Evolutionary conservation across 2,329 filamentous ascomycete genomes (phyloP).

Genomic region (Phialophora tarda): DNA sequence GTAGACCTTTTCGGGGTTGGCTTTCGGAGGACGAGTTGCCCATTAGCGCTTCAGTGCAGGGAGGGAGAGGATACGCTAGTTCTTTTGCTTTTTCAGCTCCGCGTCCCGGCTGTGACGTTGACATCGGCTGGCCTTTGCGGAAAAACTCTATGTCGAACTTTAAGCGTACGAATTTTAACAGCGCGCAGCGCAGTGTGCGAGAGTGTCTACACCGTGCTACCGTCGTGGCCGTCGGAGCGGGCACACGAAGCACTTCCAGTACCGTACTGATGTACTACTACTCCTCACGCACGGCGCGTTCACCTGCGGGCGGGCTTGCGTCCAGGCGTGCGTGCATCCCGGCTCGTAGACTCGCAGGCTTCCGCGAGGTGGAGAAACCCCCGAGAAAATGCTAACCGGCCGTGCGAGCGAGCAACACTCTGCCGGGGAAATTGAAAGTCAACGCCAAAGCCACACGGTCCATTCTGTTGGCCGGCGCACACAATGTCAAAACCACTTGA

Average conservation of each 20-base stretch:
- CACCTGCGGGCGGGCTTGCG: neutral
- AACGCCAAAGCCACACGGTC: neutral
- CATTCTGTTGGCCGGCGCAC: neutral
- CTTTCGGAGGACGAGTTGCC: too few relatives aligned
- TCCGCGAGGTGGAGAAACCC: neutral
- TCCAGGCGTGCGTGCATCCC: neutral
- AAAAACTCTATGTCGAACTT: neutral
- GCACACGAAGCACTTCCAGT: too few relatives aligned
- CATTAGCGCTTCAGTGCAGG: too few relatives aligned
- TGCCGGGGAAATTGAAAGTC: neutral
- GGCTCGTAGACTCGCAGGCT: neutral
- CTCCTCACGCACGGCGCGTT: too few relatives aligned
- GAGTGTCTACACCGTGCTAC: too few relatives aligned
- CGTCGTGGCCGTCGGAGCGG: too few relatives aligned
- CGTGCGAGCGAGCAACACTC: neutral
- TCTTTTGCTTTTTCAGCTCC: conserved; percentile 8
- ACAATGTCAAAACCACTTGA: neutral
- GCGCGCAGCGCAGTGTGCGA: too few relatives aligned
- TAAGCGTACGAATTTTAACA: neutral
- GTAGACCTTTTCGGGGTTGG: too few relatives aligned
- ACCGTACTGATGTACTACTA: too few relatives aligned
- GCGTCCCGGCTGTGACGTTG: neutral
- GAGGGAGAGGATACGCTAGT: too few relatives aligned
- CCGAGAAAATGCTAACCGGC: neutral
- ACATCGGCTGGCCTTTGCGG: conserved; percentile 3